These are phyloP conservation scores for Didymella keratinophila DNA, from an alignment of 2,329 filamentous ascomycete genomes.

Conservation along the genomic window DNA sequence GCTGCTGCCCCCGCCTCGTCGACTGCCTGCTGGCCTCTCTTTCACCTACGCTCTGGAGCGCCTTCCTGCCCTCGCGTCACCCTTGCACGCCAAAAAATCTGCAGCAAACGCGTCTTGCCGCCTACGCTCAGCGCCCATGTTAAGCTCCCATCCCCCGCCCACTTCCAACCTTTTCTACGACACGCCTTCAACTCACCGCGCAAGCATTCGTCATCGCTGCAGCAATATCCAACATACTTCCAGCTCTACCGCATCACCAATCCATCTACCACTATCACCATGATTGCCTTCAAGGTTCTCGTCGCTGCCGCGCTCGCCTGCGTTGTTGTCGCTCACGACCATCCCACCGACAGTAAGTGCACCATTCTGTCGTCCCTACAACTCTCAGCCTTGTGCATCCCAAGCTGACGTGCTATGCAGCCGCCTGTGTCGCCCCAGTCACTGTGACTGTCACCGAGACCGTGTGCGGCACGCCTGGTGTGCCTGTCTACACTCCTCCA, in stretches of 20 bases:
- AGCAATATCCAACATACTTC: conserved; percentile 27
- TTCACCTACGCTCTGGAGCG: conserved; percentile 25
- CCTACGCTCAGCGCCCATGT: conserved; percentile 24
- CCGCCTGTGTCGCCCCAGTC: conserved; percentile 29
- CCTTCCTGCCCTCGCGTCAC: conserved; percentile 18
- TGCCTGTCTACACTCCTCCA: conserved; percentile 23
- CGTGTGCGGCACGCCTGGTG: conserved; percentile 28
- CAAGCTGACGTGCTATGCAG: conserved; percentile 21
- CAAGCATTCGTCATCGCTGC: conserved; percentile 30
- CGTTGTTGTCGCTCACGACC: conserved; percentile 28
- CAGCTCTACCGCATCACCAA: conserved; percentile 34
- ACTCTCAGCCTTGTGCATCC: conserved; percentile 3
- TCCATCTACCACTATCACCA: conserved; percentile 29
- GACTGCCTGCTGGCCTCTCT: conserved; percentile 17
- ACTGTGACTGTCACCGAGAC: conserved; percentile 41
- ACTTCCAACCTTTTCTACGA: conserved; percentile 19
- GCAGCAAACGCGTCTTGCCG: conserved; percentile 22
- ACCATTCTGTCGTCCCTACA: background rate
- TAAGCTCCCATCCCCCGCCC: conserved; percentile 21
- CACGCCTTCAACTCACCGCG: conserved; percentile 24
- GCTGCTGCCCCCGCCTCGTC: conserved; percentile 3
- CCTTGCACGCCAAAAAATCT: conserved; percentile 12
- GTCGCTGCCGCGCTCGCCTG: conserved; percentile 30
- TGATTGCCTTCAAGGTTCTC: conserved; percentile 40
- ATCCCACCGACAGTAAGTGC: conserved; percentile 24